phyloP scores from a whole-genome alignment of 441 rosid species.

The Gossypium davidsonii region DNA sequence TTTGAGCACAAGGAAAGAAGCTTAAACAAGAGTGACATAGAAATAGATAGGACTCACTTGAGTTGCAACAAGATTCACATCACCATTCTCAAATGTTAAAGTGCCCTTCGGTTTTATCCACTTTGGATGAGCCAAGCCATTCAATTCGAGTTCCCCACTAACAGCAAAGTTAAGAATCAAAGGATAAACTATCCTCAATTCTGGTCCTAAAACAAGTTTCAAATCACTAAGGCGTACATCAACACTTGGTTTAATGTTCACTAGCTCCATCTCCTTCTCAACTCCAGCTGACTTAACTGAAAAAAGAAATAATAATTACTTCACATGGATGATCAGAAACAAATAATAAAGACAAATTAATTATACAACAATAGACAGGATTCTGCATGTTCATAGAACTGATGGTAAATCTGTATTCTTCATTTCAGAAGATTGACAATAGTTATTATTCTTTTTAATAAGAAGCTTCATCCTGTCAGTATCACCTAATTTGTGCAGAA shows the following conservation, averaged over 20 bases:
- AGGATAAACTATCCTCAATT: constrained; percentile 88
- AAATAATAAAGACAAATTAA: neutral
- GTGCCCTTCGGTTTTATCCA: constrained; percentile 82
- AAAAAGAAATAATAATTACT: neutral
- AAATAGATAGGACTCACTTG: constrained; percentile 47
- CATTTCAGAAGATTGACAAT: neutral
- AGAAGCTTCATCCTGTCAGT: neutral
- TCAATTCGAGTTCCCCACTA: constrained; percentile 90
- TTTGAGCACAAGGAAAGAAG: neutral
- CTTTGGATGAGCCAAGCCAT: constrained; percentile 92
- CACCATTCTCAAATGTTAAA: constrained; percentile 90
- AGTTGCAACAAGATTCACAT: constrained; percentile 96
- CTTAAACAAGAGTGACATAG: constrained; percentile 6
- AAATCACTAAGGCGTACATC: constrained; percentile 86
- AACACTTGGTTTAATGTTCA: constrained; percentile 66
- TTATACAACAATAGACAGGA: neutral
- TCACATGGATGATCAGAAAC: constrained; percentile 2
- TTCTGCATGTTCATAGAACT: neutral
- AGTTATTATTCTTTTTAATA: neutral
- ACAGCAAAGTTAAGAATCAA: constrained; percentile 88
- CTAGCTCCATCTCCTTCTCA: constrained; percentile 65
- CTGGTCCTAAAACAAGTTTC: constrained; percentile 95
- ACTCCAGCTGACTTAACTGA: constrained; percentile 64
- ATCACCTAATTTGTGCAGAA: neutral
- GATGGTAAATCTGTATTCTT: neutral